Conservation (phyloP, 2,329 filamentous ascomycete species). For the Penicillium sp. region DNA sequence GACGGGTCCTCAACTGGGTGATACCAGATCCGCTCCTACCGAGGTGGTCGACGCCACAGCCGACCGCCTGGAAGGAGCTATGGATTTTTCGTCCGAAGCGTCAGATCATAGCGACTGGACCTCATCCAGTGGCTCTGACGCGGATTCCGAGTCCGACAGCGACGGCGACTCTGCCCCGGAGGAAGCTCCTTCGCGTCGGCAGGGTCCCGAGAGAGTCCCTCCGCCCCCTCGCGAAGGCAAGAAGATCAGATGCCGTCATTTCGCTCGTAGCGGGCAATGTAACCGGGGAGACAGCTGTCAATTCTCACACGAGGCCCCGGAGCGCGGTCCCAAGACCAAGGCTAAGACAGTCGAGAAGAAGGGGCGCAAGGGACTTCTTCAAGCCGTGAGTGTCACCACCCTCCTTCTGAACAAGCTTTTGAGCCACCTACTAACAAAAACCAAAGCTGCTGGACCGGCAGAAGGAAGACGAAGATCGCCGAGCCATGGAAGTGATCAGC, state of each 20-base stretch:
- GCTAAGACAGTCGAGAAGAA: conserved; percentile 23
- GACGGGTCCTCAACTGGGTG: not conserved
- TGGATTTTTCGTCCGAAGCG: conserved; percentile 18
- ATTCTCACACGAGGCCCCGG: conserved; percentile 41
- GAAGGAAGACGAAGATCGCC: conserved; percentile 42
- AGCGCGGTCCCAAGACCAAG: conserved; percentile 29
- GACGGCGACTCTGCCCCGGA: conserved; percentile 42
- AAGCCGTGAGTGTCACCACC: conserved; percentile 36
- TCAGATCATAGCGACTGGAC: conserved; percentile 38
- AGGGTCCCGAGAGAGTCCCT: conserved; percentile 40
- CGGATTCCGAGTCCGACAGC: conserved; percentile 22
- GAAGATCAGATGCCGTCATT: conserved; percentile 40
- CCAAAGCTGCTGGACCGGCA: conserved; percentile 43
- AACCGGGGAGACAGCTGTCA: conserved; percentile 42
- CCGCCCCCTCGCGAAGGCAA: conserved; percentile 38
- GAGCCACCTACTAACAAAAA: conserved; percentile 4
- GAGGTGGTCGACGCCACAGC: not conserved
- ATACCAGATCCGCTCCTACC: not conserved
- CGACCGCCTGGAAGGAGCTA: conserved; percentile 6
- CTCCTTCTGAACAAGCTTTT: not conserved
- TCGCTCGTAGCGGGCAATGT: conserved; percentile 43
- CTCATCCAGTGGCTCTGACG: conserved; percentile 34
- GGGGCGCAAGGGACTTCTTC: conserved; percentile 43
- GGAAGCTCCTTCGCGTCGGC: conserved; percentile 40
- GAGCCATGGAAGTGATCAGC: conserved; percentile 43